Evolutionary conservation across 1,139 yeast genomes (phyloP).

Genomic region (Candida smagusa): DNA sequence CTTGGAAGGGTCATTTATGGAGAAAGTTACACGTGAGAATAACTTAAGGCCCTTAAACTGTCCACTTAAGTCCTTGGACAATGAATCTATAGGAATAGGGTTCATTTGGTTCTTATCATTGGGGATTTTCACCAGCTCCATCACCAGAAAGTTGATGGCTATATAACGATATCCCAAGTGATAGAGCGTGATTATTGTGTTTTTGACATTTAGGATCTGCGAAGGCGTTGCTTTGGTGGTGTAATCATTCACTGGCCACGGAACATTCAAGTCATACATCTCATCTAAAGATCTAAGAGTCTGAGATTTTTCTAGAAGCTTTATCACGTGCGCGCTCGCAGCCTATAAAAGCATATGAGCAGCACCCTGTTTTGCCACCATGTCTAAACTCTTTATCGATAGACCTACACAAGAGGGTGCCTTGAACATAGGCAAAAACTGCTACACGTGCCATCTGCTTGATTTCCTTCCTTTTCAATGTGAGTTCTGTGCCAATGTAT

Average conservation of each 20-base stretch:
- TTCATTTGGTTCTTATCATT: slow-evolving; percentile 30
- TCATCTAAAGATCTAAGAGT: background rate
- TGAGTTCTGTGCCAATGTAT: slow-evolving; percentile 50
- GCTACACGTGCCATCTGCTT: slow-evolving; percentile 57
- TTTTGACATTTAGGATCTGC: slow-evolving; percentile 44
- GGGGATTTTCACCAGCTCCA: slow-evolving; percentile 60
- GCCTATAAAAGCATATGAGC: background rate
- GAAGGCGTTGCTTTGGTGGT: slow-evolving; percentile 33
- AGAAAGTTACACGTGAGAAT: slow-evolving; percentile 70
- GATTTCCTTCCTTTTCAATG: slow-evolving; percentile 74
- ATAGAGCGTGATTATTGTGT: slow-evolving; percentile 53
- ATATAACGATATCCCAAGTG: slow-evolving; percentile 68
- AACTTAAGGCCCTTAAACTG: slow-evolving; percentile 47
- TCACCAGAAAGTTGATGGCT: slow-evolving; percentile 66
- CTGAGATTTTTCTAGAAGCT: background rate
- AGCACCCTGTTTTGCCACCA: background rate
- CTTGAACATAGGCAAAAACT: slow-evolving; percentile 67
- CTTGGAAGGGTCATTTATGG: slow-evolving; percentile 74
- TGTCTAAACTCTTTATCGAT: slow-evolving; percentile 11
- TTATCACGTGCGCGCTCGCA: background rate
- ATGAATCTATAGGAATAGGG: slow-evolving; percentile 32
- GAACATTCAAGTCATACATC: slow-evolving; percentile 71
- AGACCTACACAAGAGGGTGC: slow-evolving; percentile 7
- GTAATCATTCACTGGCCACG: slow-evolving; percentile 69
- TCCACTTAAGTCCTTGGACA: slow-evolving; percentile 18